These are phyloP conservation scores for Fomitiporia mediterranea DNA, from an alignment of 1,284 basidiomycete genomes.

Conservation along the genomic window DNA sequence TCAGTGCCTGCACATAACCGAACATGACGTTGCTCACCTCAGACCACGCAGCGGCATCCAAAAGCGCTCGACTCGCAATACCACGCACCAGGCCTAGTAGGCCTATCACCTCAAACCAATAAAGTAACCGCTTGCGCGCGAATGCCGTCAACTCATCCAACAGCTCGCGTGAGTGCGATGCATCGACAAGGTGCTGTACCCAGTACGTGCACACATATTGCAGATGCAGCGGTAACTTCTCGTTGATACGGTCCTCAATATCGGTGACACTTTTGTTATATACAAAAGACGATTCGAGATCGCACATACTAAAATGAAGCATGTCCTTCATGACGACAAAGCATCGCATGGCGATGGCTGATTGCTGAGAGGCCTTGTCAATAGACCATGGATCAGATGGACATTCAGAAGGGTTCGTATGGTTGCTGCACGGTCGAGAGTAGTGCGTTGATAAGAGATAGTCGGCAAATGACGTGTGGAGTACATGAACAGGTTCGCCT, in stretches of 20 bases:
- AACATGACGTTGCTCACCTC: background rate
- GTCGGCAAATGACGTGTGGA: conserved; percentile 11
- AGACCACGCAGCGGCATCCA: background rate
- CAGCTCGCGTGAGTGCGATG: background rate
- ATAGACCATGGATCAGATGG: background rate
- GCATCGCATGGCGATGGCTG: background rate
- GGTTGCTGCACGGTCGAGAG: too few relatives aligned
- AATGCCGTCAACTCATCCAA: conserved; percentile 14
- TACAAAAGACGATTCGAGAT: too few relatives aligned
- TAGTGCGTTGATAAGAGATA: conserved; percentile 1
- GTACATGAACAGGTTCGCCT: background rate
- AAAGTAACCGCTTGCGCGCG: conserved; percentile 20
- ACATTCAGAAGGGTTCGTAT: background rate
- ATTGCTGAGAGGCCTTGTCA: background rate
- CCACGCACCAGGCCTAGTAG: conserved; percentile 16
- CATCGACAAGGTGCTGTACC: too few relatives aligned
- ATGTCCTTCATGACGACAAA: background rate
- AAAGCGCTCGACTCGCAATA: conserved; percentile 1
- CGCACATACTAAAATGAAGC: too few relatives aligned
- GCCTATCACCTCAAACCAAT: conserved; percentile 21
- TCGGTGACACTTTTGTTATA: too few relatives aligned
- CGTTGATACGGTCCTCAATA: too few relatives aligned
- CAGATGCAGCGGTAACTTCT: too few relatives aligned
- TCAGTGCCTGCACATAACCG: background rate
- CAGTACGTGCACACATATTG: too few relatives aligned